These are phyloP conservation scores for Agaricus blazei DNA, from an alignment of 768 basidiomycete genomes.

Conservation along the genomic window DNA sequence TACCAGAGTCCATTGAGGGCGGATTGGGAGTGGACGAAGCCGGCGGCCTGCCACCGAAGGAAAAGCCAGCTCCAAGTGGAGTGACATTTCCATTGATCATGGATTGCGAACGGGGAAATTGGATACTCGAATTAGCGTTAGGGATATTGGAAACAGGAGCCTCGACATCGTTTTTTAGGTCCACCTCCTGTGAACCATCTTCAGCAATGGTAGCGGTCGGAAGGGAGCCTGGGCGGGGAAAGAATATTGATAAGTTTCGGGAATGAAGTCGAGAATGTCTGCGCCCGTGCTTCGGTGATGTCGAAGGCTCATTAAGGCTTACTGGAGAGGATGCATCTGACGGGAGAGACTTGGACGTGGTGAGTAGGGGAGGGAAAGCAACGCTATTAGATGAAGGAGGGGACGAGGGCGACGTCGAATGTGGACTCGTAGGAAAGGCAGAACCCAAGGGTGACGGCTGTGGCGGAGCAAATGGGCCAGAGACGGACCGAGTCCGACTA, in stretches of 20 bases:
- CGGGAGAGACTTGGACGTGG: conserved; percentile 20
- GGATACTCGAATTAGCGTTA: conserved; percentile 33
- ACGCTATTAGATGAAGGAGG: conserved; percentile 13
- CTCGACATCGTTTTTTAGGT: conserved; percentile 36
- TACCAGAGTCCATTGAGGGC: conserved; percentile 19
- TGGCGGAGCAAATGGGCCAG: conserved; percentile 44
- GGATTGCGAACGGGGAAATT: conserved; percentile 32
- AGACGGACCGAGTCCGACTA: conserved; percentile 44
- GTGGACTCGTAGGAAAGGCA: conserved; percentile 15
- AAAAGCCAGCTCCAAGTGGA: conserved; percentile 52
- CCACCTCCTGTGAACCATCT: conserved; percentile 55
- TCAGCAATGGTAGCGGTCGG: conserved; percentile 61
- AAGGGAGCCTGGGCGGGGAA: conserved; percentile 71
- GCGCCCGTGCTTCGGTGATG: conserved; percentile 22
- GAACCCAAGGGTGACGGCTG: conserved; percentile 47
- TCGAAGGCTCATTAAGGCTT: conserved; percentile 15
- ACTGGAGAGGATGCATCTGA: conserved; percentile 8
- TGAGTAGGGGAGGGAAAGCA: conserved; percentile 13
- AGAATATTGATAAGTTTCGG: conserved; percentile 87
- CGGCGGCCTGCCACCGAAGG: conserved; percentile 55
- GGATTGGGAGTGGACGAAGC: conserved; percentile 23
- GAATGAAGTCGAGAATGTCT: conserved; percentile 81
- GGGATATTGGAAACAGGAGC: conserved; percentile 45
- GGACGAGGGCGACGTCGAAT: conserved; percentile 17
- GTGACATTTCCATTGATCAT: conserved; percentile 20